Evolutionary conservation across 495 filamentous ascomycete genomes (phyloP), one percentile per base, ranked within the genome.

Genomic region (Glonium stellatum): DNA sequence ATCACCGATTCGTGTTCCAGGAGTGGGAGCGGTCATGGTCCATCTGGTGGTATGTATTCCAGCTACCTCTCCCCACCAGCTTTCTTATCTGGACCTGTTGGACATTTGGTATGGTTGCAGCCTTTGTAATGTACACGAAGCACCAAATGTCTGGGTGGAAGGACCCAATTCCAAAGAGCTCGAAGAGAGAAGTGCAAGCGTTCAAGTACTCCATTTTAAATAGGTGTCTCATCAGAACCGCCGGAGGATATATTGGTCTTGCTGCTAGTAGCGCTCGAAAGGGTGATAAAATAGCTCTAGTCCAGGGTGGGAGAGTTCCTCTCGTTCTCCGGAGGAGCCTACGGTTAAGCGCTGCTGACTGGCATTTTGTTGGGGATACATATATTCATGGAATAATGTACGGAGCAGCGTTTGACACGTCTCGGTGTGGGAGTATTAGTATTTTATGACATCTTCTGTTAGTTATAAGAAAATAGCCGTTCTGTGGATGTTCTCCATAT

Each of bases 341-440:
- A 9, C 10, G 15, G 48, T 15, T 10, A 9, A 22, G 10, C 13
- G 19, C 13, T 5, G 15, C 21, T 51, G 48, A 23, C 9, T 23
- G 21, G 48, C 25, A 27, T 18, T 31, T 51, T 25, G 48, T 51
- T 22, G 48, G 48, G 48, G 48, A 51, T 25, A 27, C 25, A 27
- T 51, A 51, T 25, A 23, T 51, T 15, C 48, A 51, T 51, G 48
- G 48, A 15, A 31, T 51, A 15, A 51, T 51, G 48, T 51, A 51
- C 13, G 48, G 48, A 1, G 48, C 18, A n/a, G 44, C 44, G 13
- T 48, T 48, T 48, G 44, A 48, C 8, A 18, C 18, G 13, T 18
- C 18, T 18, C 44, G 44, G 44, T 48, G 44, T n/a, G 44, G 44
- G 18, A 22, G 18, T 9, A n/a, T 48, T 10, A 8, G 13, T n/a